These are phyloP conservation scores for Haplosporangium gracile DNA, from an alignment of 192 early-diverging fungal genomes.

Conservation along the genomic window DNA sequence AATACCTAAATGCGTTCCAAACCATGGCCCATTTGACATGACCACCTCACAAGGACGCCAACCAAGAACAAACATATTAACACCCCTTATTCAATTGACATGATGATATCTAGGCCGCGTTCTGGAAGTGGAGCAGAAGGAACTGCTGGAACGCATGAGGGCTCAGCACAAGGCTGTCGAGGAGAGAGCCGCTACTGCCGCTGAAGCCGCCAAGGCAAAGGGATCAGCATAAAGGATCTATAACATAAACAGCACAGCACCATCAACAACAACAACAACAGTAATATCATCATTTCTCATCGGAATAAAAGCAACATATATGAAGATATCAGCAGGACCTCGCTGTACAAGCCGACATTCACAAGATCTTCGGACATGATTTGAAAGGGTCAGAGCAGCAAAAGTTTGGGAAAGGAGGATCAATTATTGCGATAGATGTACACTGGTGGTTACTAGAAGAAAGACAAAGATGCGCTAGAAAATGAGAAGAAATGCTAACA, in stretches of 20 bases:
- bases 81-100: not conserved
- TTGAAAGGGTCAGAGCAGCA: too few relatives aligned
- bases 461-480: not conserved
- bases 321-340: too few relatives aligned
- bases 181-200: conserved; percentile 21
- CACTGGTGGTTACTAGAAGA: not conserved
- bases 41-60: not conserved
- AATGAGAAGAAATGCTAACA: not conserved
- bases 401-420: not conserved
- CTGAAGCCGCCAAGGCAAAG: conserved; percentile 23
- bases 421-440: not conserved
- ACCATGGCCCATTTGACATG: not conserved
- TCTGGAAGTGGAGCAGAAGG: conserved; percentile 62
- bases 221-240: conserved; percentile 14
- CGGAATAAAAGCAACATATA: not conserved
- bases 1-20: not conserved
- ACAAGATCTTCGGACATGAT: too few relatives aligned
- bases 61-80: not conserved
- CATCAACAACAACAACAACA: not conserved
- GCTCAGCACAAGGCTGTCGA: conserved; percentile 51
- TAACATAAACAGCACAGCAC: not conserved
- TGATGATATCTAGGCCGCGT: conserved; percentile 47
- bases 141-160: conserved; percentile 60
- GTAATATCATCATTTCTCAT: not conserved
- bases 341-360: too few relatives aligned